Base-by-base conservation (phyloP, 1,284 basidiomycete species). In the Trichosporon sp. region DNA sequence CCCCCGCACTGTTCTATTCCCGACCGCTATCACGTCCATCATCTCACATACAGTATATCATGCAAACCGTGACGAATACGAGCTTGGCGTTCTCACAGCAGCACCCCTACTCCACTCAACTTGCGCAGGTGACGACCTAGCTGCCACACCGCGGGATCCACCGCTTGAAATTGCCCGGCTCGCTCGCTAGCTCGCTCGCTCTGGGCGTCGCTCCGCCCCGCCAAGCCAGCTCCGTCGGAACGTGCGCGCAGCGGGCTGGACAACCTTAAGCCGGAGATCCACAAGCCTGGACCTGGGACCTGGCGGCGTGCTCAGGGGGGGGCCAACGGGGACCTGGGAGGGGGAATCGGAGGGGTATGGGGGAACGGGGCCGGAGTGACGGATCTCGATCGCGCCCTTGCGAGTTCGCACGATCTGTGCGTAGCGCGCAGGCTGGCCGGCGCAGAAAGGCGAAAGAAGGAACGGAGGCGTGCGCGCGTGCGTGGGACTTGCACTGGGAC, bases 41-140 rank as follows among this genome's bases (percentile, higher is more conserved):
- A 51, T 51, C n/a, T 51, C 47, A 51, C 47, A 51, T 51, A 51
- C n/a, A 51, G 47, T 51, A 51, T 51, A 51, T 51, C 47, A 51
- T 51, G 47, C 47, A 51, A 51, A 51, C 21, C 47, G 47, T 51
- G 47, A 51, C 47, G 47, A 51, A 25, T 23, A 25, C 11, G 23
- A n/a, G 21, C n/a, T 47, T 23, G 47, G 47, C 47, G 21, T 2
- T 51, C 47, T 51, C 21, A 51, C 47, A 51, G 47, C 47, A 51
- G 47, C 47, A 51, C 11, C 47, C n/a, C 47, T 51, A n/a, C 2
- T 11, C 23, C 21, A 23, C 9, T n/a, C 34, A 34, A 34, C n/a
- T 51, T 18, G 18, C 18, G 38, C 38, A n/a, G 18, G 38, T 18
- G 2, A n/a, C 15, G 38, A 5, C 38, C 38, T 3, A n/a, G 38